Conservation (phyloP, 257 asterid genomes). For the Solanum bulbocastanum region DNA sequence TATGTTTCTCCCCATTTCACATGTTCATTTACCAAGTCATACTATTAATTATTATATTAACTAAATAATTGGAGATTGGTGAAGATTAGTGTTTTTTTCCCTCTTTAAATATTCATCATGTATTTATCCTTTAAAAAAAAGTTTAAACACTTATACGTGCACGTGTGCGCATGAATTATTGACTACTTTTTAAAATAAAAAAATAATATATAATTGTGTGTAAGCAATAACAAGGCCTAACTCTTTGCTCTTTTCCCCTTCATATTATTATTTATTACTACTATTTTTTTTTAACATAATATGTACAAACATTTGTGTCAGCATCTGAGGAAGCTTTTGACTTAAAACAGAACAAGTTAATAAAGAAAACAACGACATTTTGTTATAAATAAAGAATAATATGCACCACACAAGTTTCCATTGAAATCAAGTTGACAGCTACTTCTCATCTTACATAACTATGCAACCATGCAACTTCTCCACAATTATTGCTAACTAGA, state of each 20-base stretch:
- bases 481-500: neutral
- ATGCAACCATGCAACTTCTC: constrained; percentile 1
- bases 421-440: neutral
- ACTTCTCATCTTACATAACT: neutral
- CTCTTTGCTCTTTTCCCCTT: neutral
- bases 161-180: constrained; percentile 20
- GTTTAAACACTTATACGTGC: constrained; percentile 2
- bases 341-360: constrained; percentile 6
- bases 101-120: neutral
- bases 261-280: neutral
- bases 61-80: neutral
- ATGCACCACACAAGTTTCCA: neutral
- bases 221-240: constrained; percentile 6
- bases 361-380: neutral
- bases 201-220: neutral
- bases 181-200: neutral
- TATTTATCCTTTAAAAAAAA: constrained; percentile 1
- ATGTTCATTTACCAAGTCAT: constrained; percentile 1
- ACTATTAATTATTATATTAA: neutral
- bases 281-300: constrained; percentile 6
- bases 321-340: constrained; percentile 14
- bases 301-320: constrained; percentile 22
- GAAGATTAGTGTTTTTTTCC: neutral
- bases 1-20: neutral
- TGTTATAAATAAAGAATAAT: neutral